phyloP scores from a whole-genome alignment of 148 eudicot genomes.

The Persicaria maculosa region DNA sequence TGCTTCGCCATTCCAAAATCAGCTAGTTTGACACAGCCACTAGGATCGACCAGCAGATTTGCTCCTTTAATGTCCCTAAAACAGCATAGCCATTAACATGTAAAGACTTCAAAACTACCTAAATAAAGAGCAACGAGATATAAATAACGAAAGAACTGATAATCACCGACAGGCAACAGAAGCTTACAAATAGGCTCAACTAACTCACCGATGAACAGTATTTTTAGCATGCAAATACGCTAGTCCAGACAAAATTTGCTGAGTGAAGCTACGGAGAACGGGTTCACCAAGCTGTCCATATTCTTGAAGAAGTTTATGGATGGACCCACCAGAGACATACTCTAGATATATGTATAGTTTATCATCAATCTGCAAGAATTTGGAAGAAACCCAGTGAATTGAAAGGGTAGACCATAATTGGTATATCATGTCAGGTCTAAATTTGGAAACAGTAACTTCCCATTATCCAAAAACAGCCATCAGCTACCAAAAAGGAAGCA shows the following conservation, averaged over 20 bases:
- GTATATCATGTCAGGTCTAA: neutral
- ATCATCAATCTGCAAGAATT: slow-evolving; percentile 35
- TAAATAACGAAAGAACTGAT: neutral
- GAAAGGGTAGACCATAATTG: neutral
- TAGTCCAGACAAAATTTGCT: slow-evolving; percentile 54
- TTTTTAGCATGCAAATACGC: slow-evolving; percentile 53
- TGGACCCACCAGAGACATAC: slow-evolving; percentile 71
- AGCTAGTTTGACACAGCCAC: slow-evolving; percentile 56
- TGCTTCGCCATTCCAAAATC: slow-evolving; percentile 85
- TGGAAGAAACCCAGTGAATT: neutral
- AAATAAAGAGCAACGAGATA: neutral
- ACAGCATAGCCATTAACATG: neutral
- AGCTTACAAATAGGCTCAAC: neutral
- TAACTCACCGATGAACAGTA: slow-evolving; percentile 50
- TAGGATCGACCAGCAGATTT: slow-evolving; percentile 62
- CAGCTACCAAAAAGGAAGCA: slow-evolving; percentile 4
- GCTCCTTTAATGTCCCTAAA: slow-evolving; percentile 76
- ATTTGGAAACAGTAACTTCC: slow-evolving; percentile 1
- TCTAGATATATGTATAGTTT: slow-evolving; percentile 53
- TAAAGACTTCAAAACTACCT: slow-evolving; percentile 1
- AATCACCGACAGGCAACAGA: neutral
- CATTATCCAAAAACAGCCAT: neutral
- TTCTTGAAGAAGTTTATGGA: slow-evolving; percentile 55
- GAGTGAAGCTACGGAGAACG: slow-evolving; percentile 54
- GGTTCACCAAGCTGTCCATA: slow-evolving; percentile 56